These are phyloP conservation scores for Xerocomellus amylosporus DNA, from an alignment of 768 basidiomycete species.

Conservation along the genomic window DNA sequence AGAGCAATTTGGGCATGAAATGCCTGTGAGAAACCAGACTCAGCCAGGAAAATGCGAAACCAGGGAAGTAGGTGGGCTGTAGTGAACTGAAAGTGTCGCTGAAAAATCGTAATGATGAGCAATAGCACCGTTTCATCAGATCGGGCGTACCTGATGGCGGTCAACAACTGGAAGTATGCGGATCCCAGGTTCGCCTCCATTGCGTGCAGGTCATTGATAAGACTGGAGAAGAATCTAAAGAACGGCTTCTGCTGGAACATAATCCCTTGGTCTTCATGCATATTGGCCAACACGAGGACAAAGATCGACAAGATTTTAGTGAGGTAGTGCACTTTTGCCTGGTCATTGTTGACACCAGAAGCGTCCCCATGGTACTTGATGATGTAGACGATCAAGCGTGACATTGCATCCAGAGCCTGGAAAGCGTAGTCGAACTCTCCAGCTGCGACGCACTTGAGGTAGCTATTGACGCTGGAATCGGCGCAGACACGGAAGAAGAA, in stretches of 20 bases:
- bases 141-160: slow-evolving; percentile 72
- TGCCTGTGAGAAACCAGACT: slow-evolving; percentile 91
- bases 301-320: slow-evolving; percentile 97
- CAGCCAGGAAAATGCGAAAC: slow-evolving; percentile 99
- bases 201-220: slow-evolving; percentile 86
- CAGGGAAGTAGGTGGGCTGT: slow-evolving; percentile 95
- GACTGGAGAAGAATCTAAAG: slow-evolving; percentile 96
- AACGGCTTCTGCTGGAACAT: slow-evolving; percentile 97
- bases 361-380: slow-evolving; percentile 99
- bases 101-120: slow-evolving; percentile 3
- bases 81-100: slow-evolving; percentile 95
- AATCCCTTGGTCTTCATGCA: slow-evolving; percentile 90
- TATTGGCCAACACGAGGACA: slow-evolving; percentile 90
- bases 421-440: slow-evolving; percentile 78
- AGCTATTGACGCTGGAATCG: slow-evolving; percentile 89
- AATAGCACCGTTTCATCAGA: not conserved
- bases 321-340: slow-evolving; percentile 93
- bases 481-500: slow-evolving; percentile 99
- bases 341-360: slow-evolving; percentile 86
- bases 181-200: slow-evolving; percentile 84
- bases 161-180: slow-evolving; percentile 85
- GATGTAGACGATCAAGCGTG: slow-evolving; percentile 92
- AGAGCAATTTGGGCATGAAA: slow-evolving; percentile 94
- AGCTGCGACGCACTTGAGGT: slow-evolving; percentile 68
- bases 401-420: slow-evolving; percentile 93